Base-by-base conservation (phyloP, 164 flowering plant genomes). In the Litsea cubeba region DNA sequence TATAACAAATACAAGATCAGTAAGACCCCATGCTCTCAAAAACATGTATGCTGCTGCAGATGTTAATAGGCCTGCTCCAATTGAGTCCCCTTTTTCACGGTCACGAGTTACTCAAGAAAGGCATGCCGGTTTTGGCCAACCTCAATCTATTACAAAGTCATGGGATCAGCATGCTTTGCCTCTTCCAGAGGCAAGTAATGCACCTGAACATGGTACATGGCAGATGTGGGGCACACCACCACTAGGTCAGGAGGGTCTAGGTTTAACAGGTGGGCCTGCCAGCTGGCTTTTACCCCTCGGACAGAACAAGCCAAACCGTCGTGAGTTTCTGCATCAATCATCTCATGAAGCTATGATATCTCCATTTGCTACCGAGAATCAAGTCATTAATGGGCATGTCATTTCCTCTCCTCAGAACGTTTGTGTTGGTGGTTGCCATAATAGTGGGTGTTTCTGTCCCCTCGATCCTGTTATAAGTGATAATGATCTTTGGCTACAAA, bases 211-310 rank as follows among this genome's bases (percentile, higher is more conserved):
- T 2, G 83, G 85, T 24, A 78, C 92, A 26, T 93, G 96, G 94
- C 97, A 93, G 76, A 91, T 93, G 97, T 95, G 99, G 99, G 86
- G 81, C 57, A 81, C 86, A 54, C 79, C 90, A 80, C 90, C 97
- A 70, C 91, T 95, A 80, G 91, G 83, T 79, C 97, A 87, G 79
- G 97, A 91, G 79, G 84, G 90, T 70, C 81, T 90, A 22, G 89
- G 95, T 67, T 80, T 90, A 54, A 81, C 84, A 35, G 89, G 93
- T 77, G 87, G 87, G 18, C 75, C 90, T 65, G 81, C 86, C 50
- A 83, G 86, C 83, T 92, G 98, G 97, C 83, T 83, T 78, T 73
- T 82, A 73, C 84, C 89, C 32, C 73, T 81, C n/a, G 94, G 86
- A 22, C 81, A 68, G 74, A 88, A 72, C 75, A 82, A 84, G 80